Evolutionary conservation across 345 rosid species (phyloP).

Genomic region (Arabidopsis arenosa): DNA sequence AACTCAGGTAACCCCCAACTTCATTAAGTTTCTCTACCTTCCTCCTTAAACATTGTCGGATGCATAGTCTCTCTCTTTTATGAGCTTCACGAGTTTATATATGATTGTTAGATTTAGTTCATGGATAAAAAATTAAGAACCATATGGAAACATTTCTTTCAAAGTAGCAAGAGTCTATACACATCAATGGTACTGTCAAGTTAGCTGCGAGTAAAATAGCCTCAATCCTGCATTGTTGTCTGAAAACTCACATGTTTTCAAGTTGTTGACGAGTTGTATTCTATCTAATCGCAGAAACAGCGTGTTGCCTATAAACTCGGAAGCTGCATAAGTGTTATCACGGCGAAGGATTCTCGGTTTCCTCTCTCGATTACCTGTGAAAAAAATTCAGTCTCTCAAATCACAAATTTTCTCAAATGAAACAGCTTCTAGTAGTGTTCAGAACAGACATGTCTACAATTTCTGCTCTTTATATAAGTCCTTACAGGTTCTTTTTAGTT

Average conservation of each 20-base stretch:
- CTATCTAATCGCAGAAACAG: slow-evolving; percentile 22
- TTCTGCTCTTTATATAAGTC: slow-evolving; percentile 23
- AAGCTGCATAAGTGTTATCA: slow-evolving; percentile 24
- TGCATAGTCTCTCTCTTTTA: neutral
- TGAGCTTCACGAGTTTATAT: slow-evolving; percentile 3
- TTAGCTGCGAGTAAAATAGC: neutral
- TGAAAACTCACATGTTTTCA: neutral
- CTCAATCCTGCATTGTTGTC: neutral
- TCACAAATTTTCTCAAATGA: neutral
- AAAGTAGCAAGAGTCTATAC: neutral
- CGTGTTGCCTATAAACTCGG: neutral
- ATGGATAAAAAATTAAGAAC: slow-evolving; percentile 3
- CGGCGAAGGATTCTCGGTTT: slow-evolving; percentile 26
- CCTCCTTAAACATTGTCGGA: neutral
- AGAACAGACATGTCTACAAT: neutral
- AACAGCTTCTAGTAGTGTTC: slow-evolving; percentile 20
- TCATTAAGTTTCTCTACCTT: neutral
- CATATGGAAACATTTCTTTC: neutral
- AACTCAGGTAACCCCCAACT: slow-evolving; percentile 53
- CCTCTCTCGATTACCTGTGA: neutral
- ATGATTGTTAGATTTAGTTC: neutral
- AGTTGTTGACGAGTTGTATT: slow-evolving; percentile 3
- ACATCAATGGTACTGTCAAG: slow-evolving; percentile 12
- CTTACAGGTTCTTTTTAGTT: slow-evolving; percentile 19
- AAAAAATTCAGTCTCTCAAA: slow-evolving; percentile 12